Base-by-base conservation (phyloP, 345 rosid species). In the Euphorbia tirucalli region DNA sequence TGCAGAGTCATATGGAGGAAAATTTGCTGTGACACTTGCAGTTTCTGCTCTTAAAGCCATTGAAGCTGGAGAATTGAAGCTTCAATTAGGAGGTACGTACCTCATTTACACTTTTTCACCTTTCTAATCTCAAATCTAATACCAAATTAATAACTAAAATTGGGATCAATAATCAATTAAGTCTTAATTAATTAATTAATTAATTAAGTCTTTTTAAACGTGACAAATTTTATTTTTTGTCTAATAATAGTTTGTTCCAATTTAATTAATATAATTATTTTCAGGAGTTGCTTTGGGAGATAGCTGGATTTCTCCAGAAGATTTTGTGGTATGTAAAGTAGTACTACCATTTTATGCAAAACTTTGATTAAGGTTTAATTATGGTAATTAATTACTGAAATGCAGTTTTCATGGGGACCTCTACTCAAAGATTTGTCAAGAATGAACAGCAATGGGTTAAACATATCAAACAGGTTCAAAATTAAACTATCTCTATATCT, bases 1-100 rank as follows among this genome's bases (percentile, higher is more conserved):
- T 68, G 80, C 78, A 3, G 87, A 83, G 70, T 85, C 89, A 11
- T 85, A 83, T 68, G 89, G 89, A 31, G 87, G 87, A 4, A 83
- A 81, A 66, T 85, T 83, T 59, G 85, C 83, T 3, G 83, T 72
- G n/a, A 79, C 89, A 43, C 79, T 85, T 3, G 87, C 74, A 1
- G 5, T 81, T 21, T 79, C 84, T 4, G 76, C 78, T 43, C 61
- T 77, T 3, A 56, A 69, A 75, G 81, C 83, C 27, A 77, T 85
- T 61, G 79, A 79, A 73, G 77, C 82, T 11, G 81, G 85, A 39
- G 66, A 79, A 21, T 55, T 83, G 58, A 83, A 75, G 77, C 83
- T 83, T 59, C 80, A 59, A 43, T 77, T 83, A 14, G 87, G 84
- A 22, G 89, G 87, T 83, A 78, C 76, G n/a, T n/a, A n/a, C n/a